Conservation (phyloP, 2,329 filamentous ascomycete genomes). For the Fusarium pseudonygamai region DNA sequence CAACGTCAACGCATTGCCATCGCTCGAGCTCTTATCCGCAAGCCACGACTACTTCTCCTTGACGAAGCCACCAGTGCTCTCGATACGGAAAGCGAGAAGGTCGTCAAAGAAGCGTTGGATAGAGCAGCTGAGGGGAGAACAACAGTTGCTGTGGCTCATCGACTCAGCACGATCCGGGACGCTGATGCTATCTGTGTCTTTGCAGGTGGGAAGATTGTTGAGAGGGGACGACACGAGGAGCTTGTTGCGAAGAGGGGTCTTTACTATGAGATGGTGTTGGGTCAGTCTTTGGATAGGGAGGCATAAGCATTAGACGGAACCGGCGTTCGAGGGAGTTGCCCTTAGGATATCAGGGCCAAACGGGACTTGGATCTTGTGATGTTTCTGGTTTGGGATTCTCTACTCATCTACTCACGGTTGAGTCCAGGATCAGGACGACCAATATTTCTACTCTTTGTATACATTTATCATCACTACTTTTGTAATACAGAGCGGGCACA, state of each 20-base stretch:
- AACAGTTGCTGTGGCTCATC: slow-evolving; percentile 73
- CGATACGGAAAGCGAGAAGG: slow-evolving; percentile 72
- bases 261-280: slow-evolving; percentile 64
- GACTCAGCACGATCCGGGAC: slow-evolving; percentile 64
- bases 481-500: neutral
- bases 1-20: slow-evolving; percentile 79
- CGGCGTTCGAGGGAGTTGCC: neutral
- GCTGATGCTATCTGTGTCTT: slow-evolving; percentile 73
- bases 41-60: slow-evolving; percentile 72
- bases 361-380: neutral
- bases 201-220: slow-evolving; percentile 55
- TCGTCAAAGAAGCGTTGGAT: slow-evolving; percentile 72
- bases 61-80: slow-evolving; percentile 76
- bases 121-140: slow-evolving; percentile 53
- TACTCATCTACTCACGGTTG: neutral
- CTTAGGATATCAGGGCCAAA: neutral
- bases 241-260: slow-evolving; percentile 59
- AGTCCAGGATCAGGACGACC: neutral
- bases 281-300: slow-evolving; percentile 53
- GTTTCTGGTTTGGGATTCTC: neutral
- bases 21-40: slow-evolving; percentile 73
- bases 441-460: neutral
- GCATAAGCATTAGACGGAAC: slow-evolving; percentile 9
- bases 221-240: slow-evolving; percentile 69
- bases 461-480: neutral